Evolutionary conservation across 805 yeast species (phyloP).

Genomic region (Candida patagonica): DNA sequence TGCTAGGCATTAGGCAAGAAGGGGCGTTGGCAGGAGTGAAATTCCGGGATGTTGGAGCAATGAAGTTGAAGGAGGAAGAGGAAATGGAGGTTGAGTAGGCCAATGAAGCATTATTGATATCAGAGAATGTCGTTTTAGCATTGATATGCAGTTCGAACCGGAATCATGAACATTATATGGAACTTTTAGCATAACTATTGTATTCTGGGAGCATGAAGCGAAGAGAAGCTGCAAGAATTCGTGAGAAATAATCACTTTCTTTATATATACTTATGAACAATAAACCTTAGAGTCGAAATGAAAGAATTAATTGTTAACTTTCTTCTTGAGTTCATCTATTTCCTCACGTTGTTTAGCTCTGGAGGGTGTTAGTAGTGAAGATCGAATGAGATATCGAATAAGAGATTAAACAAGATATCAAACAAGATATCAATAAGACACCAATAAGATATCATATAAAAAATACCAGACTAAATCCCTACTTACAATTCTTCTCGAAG

Average conservation of each 20-base stretch:
- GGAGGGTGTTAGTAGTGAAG: background rate
- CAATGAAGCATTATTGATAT: no score
- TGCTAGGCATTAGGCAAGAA: slow-evolving; percentile 21
- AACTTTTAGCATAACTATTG: no score
- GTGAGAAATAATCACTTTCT: background rate
- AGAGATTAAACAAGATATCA: background rate
- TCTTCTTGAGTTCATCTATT: slow-evolving; percentile 24
- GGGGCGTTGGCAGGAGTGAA: slow-evolving; percentile 23
- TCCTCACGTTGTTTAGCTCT: slow-evolving; percentile 19
- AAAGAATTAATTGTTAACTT: slow-evolving; percentile 21
- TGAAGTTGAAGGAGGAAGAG: background rate
- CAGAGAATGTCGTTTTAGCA: background rate
- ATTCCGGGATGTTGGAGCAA: slow-evolving; percentile 24
- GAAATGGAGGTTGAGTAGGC: slow-evolving; percentile 7
- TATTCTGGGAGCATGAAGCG: no score
- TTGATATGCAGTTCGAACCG: no score
- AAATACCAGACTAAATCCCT: no score
- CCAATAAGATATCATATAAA: no score
- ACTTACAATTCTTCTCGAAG: slow-evolving; percentile 47
- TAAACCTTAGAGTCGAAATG: slow-evolving; percentile 5
- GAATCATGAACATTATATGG: no score
- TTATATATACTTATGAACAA: slow-evolving; percentile 1
- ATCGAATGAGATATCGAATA: background rate
- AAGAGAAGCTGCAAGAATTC: background rate
- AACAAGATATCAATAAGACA: no score